A percentile compares a stretch with the other conserved stretches of the same genome.
These are phyloP conservation scores for Brassica carinata DNA, from an alignment of 345 rosid species.

Conservation along the genomic window DNA sequence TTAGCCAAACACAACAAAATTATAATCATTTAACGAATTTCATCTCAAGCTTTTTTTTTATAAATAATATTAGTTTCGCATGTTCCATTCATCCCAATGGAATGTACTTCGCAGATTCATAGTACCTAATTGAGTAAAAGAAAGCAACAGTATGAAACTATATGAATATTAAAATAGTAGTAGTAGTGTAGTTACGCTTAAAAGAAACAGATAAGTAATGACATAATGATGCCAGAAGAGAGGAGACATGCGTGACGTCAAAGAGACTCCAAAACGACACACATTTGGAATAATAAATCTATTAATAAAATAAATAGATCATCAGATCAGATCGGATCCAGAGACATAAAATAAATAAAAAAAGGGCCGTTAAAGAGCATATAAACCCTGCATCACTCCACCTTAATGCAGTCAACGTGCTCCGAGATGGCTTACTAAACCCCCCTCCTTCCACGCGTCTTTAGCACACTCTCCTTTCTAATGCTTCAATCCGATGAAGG, in stretches of 20 bases:
- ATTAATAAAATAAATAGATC: not conserved
- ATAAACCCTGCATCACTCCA: conserved; percentile 28
- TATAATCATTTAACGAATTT: not conserved
- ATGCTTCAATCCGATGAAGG: not conserved
- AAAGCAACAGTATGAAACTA: not conserved
- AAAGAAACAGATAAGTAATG: no score
- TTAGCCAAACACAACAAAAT: not conserved
- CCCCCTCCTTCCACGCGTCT: conserved; percentile 6
- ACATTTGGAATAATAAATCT: not conserved
- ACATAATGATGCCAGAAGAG: conserved; percentile 22
- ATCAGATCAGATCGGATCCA: conserved; percentile 27
- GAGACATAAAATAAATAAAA: not conserved
- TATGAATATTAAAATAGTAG: not conserved
- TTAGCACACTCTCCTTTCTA: not conserved
- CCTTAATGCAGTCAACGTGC: conserved; percentile 34
- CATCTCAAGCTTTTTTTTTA: not conserved
- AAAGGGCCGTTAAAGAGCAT: conserved; percentile 22
- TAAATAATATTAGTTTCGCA: not conserved
- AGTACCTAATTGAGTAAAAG: not conserved
- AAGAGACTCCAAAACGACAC: conserved; percentile 32
- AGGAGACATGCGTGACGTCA: conserved; percentile 36
- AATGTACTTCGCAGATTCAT: not conserved
- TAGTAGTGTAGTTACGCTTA: not conserved
- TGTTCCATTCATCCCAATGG: not conserved
- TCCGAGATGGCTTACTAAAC: not conserved